Base-by-base conservation (phyloP, 352 stramenopile species). In the Phytophthora europaea region DNA sequence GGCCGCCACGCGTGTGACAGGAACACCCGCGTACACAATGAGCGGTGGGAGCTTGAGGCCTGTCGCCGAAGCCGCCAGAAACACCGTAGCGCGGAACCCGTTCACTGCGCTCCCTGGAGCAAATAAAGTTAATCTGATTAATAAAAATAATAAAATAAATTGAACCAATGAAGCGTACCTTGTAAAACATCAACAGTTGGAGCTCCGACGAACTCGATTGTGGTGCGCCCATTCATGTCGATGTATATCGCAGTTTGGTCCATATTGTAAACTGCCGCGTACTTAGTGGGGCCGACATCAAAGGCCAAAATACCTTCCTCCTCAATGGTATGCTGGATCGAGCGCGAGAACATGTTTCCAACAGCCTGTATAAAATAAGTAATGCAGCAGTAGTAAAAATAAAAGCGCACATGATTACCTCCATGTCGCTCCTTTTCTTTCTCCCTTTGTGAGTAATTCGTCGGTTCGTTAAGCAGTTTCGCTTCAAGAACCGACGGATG, bases 251-350 rank as follows among this genome's bases (percentile, higher is more conserved):
- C 57, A 5, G 40, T 55, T n/a, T 67, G 60, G 33, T 59, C 47
- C 48, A 67, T 59, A 8, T 59, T 67, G 18, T 51, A 59, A n/a
- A 67, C 33, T 23, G 31, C 6, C 3, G 48, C 15, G 12, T 67
- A 67, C 2, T 67, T 67, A 8, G 45, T 15, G 3, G 48, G 34
- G 34, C 34, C 2, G 12, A 15, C 12, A 13, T 15, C 12, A 13
- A 40, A 40, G 2, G 8, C 12, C 34, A 40, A 15, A 43, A 43
- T 43, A 10, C 34, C 34, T 10, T 43, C 34, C 12, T 43, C 34
- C 34, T 43, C 34, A 10, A 43, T 15, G 12, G 3, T 43, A 15
- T 43, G 34, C 12, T 43, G 34, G 12, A 43, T 43, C 34, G 34
- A 43, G 34, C 12, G 34, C 34, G 34, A 10, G 34, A 43, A 43